phyloP scores from a whole-genome alignment of 306 rosid genomes.

The Sesbania bispinosa region DNA sequence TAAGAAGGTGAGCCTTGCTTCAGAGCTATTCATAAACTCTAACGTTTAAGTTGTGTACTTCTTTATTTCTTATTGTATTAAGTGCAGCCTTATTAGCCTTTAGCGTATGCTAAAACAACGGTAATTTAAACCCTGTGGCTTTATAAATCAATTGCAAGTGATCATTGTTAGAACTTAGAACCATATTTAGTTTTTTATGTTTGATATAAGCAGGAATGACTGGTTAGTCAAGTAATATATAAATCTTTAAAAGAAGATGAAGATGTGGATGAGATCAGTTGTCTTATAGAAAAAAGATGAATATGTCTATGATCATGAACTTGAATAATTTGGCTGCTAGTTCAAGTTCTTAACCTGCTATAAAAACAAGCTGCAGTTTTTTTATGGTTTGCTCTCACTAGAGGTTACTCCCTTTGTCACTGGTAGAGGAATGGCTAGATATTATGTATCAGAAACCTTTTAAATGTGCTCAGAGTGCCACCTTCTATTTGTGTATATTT shows the following conservation, averaged over 20 bases:
- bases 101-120: too few relatives aligned
- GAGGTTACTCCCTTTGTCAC: not conserved
- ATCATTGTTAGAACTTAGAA: not conserved
- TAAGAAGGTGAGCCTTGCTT: slow-evolving; percentile 55
- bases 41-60: not conserved
- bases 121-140: too few relatives aligned
- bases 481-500: not conserved
- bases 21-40: not conserved
- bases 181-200: not conserved
- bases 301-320: not conserved
- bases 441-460: not conserved
- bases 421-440: not conserved
- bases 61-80: not conserved
- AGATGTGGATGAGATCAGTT: not conserved
- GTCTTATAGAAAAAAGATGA: not conserved
- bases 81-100: not conserved
- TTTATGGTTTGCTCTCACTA: not conserved
- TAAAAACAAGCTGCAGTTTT: too few relatives aligned
- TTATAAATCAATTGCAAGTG: not conserved
- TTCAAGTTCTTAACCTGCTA: not conserved
- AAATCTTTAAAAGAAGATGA: not conserved
- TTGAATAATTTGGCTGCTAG: not conserved
- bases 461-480: not conserved
- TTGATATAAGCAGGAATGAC: not conserved
- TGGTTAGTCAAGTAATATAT: not conserved